phyloP scores from a whole-genome alignment of 106 monocot species.

The Cymbidium sinense region DNA sequence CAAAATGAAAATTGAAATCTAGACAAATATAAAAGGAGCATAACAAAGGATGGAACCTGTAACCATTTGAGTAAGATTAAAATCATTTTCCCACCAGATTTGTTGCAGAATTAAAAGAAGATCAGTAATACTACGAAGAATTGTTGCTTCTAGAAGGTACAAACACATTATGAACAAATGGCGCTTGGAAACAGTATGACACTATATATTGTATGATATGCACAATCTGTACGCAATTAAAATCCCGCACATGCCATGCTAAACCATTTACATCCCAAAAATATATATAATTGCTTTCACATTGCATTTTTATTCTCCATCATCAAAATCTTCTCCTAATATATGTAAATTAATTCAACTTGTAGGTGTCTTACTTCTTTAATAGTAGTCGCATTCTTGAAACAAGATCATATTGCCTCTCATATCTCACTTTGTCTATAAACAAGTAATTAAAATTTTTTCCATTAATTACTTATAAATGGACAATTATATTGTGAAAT shows the following conservation, averaged over 20 bases:
- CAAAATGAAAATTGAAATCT: not conserved
- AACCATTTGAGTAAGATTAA: not conserved
- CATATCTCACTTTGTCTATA: too few species aligned
- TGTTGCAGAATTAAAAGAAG: not conserved
- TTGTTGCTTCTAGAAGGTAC: not conserved
- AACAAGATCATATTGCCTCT: too few species aligned
- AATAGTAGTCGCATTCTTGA: too few species aligned
- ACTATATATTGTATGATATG: not conserved
- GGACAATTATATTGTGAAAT: too few species aligned
- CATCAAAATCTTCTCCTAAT: not conserved
- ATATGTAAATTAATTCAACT: too few species aligned
- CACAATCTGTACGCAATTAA: not conserved
- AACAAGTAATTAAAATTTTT: too few species aligned
- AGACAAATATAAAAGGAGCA: not conserved
- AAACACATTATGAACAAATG: not conserved
- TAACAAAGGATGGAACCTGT: not conserved
- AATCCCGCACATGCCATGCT: not conserved
- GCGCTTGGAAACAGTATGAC: not conserved
- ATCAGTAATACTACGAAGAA: not conserved
- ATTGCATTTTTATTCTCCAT: not conserved
- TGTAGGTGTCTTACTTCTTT: too few species aligned
- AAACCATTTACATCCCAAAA: not conserved
- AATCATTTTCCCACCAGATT: not conserved
- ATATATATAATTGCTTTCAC: not conserved
- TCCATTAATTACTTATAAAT: too few species aligned